A percentile compares a stretch with the other conserved stretches of the same genome.
These are phyloP conservation scores for Piromyces finnis DNA, from an alignment of 192 early-diverging fungal species.

Conservation along the genomic window DNA sequence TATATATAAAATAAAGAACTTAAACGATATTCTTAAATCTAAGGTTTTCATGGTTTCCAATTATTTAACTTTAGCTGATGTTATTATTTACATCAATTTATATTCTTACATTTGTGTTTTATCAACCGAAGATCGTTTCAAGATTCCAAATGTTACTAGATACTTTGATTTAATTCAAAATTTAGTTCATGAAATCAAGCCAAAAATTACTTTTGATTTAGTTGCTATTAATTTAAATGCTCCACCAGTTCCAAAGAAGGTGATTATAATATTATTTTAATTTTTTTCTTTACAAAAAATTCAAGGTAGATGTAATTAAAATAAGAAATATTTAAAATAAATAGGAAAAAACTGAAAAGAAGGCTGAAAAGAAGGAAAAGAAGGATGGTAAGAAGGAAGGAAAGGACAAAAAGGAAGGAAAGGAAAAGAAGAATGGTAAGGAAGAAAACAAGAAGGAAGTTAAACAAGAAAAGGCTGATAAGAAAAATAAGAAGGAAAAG, in stretches of 20 bases:
- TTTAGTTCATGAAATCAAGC: conserved; percentile 16
- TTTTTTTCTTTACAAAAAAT: no score
- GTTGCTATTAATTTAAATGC: neutral
- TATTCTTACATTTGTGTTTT: conserved; percentile 11
- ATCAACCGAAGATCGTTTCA: conserved; percentile 33
- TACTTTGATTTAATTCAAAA: conserved; percentile 72
- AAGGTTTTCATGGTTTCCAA: conserved; percentile 39
- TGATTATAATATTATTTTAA: neutral
- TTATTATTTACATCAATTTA: conserved; percentile 24
- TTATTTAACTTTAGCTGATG: conserved; percentile 42
- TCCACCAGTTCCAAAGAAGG: neutral
- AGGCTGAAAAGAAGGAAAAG: neutral
- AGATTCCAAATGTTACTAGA: conserved; percentile 37
- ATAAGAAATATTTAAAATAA: no score
- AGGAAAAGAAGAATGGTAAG: conserved; percentile 2
- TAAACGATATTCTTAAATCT: neutral
- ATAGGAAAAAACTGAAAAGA: neutral
- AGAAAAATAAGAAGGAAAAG: neutral
- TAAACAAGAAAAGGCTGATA: neutral
- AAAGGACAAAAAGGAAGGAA: neutral
- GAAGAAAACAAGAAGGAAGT: conserved; percentile 12
- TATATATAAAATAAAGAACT: no score
- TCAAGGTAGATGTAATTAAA: no score
- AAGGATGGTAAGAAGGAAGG: neutral
- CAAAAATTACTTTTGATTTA: neutral